Base-by-base conservation (phyloP, 371 early-diverging fungal species). In the Mucor saturninus region DNA sequence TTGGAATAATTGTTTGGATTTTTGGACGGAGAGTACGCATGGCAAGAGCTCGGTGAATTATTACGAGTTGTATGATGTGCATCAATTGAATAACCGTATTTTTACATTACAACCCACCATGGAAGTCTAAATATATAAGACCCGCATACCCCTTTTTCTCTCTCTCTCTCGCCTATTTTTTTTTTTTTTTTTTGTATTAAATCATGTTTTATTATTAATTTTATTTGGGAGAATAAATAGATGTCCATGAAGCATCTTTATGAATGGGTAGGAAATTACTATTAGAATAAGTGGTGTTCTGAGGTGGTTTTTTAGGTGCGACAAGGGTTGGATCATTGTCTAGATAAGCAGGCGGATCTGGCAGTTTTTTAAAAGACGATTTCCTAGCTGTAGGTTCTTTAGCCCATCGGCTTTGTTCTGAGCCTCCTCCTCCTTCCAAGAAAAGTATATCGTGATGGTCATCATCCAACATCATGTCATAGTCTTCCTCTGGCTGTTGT, bases 1-100 rank as follows among this genome's bases (percentile, higher is more conserved):
- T 11, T 73, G 83, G 65, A 79, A 80, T 51, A 95, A 95, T 70
- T 95, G 94, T 68, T 43, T 89, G 7, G 92, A 91, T 28, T 94
- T 96, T 71, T 94, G 93, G 92, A 77, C 86, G 4, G 75, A 81
- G n/a, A 82, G 83, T 3, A 64, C 73, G 4, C 75, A 79, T 52
- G 89, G 87, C 1, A 76, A 78, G 14, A 64, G 82, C 59, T 77
- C 75, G 38, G 67, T 86, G 13, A 76, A 89, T 56, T 91, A 90
- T 88, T 81, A 79, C 54, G 69, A 79, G 40, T 72, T 88, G 31
- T 88, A 84, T 55, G 79, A 81, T 62, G 60, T 79, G 30, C 69
- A 67, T 45, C 65, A 75, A 56, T 31, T 75, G 40, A 56, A 42
- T 29, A 21, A 52, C 32, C 43, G 29, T n/a, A 29, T 28, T 9